These are phyloP conservation scores for Knufia fluminis DNA, from an alignment of 2,329 filamentous ascomycete species.

Conservation along the genomic window DNA sequence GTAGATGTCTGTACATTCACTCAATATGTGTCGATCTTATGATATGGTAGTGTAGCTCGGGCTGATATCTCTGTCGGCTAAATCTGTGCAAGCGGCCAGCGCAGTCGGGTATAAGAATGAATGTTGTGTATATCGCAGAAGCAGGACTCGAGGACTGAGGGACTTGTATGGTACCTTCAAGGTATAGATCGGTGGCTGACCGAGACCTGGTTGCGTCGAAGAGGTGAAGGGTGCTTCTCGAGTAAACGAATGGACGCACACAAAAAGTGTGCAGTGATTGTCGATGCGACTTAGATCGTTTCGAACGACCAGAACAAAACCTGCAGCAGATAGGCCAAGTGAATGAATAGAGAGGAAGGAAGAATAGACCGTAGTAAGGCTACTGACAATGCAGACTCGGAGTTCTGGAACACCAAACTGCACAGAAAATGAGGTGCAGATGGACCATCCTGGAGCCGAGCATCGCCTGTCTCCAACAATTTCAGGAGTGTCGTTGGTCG, in stretches of 20 bases:
- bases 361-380: not conserved
- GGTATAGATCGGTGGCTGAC: not conserved
- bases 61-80: not conserved
- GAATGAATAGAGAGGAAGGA: not conserved
- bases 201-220: not conserved
- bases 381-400: not conserved
- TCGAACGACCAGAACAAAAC: conserved; percentile 8
- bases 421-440: not conserved
- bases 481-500: conserved; percentile 9
- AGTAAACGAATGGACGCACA: conserved; percentile 10
- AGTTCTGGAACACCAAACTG: not conserved
- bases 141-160: not conserved
- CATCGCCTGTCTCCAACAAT: conserved; percentile 1
- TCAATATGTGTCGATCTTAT: not conserved
- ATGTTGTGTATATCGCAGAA: not conserved
- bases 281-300: not conserved
- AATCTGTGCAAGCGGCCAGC: not conserved
- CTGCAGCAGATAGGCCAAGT: not conserved
- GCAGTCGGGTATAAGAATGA: not conserved
- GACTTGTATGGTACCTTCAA: not conserved
- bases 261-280: conserved; percentile 1
- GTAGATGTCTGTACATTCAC: not conserved
- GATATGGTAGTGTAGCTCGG: no score
- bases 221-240: not conserved
- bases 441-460: not conserved